Conservation (phyloP, 495 filamentous ascomycete species). For the Penicillium cataractarum region DNA sequence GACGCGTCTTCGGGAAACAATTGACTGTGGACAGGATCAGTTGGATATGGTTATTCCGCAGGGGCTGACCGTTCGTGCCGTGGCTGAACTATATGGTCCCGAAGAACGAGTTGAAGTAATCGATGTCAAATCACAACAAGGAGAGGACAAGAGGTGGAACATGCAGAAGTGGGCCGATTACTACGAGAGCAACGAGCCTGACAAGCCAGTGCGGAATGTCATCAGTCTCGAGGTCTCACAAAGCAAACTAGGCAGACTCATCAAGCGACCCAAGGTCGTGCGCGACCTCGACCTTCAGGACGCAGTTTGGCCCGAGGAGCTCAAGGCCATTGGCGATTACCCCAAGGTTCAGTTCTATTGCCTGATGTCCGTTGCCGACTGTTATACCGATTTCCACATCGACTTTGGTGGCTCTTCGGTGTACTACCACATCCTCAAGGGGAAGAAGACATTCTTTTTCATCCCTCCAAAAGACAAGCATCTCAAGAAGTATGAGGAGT, state of each 20-base stretch:
- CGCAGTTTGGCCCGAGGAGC: slow-evolving; percentile 69
- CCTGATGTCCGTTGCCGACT: slow-evolving; percentile 79
- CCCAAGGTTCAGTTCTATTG: slow-evolving; percentile 73
- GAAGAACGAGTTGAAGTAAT: slow-evolving; percentile 72
- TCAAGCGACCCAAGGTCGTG: slow-evolving; percentile 70
- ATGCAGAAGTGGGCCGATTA: slow-evolving; percentile 76
- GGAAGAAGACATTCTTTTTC: slow-evolving; percentile 79
- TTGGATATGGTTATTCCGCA: slow-evolving; percentile 77
- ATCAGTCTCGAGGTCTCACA: slow-evolving; percentile 77
- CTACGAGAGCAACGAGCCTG: slow-evolving; percentile 64
- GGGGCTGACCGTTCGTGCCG: slow-evolving; percentile 65
- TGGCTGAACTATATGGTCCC: slow-evolving; percentile 68
- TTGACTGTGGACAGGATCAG: slow-evolving; percentile 66
- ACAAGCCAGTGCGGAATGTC: slow-evolving; percentile 71
- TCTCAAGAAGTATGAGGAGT: slow-evolving; percentile 77
- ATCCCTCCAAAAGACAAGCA: slow-evolving; percentile 75
- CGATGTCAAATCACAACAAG: slow-evolving; percentile 75
- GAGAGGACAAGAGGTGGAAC: slow-evolving; percentile 69
- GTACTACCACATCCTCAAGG: slow-evolving; percentile 77
- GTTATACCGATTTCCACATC: slow-evolving; percentile 81
- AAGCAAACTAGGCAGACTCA: slow-evolving; percentile 65
- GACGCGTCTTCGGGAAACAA: slow-evolving; percentile 48
- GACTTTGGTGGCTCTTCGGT: slow-evolving; percentile 81
- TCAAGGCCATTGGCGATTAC: slow-evolving; percentile 57
- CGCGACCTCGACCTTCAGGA: slow-evolving; percentile 75